These are phyloP conservation scores for Orbilia blumenaviensis DNA, from an alignment of 2,329 filamentous ascomycete species.

Conservation along the genomic window DNA sequence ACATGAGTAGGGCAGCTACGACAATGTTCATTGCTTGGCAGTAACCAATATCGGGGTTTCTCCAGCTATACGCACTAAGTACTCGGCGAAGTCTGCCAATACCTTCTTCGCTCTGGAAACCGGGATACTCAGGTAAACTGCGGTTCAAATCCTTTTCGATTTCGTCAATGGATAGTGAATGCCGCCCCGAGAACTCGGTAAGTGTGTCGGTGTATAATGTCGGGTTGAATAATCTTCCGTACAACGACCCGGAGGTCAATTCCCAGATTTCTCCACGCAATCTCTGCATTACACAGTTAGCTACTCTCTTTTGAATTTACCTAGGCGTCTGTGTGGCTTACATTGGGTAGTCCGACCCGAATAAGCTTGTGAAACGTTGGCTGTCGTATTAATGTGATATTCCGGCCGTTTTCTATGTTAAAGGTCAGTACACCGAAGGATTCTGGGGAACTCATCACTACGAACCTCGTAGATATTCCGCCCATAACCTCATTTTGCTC, in stretches of 20 bases:
- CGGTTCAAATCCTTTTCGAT: conserved; percentile 98
- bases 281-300: conserved; percentile 62
- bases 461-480: conserved; percentile 80
- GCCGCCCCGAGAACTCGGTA: conserved; percentile 80
- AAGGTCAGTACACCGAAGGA: neutral
- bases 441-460: neutral
- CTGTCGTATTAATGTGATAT: conserved; percentile 89
- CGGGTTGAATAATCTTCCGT: conserved; percentile 84
- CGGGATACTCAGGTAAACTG: conserved; percentile 94
- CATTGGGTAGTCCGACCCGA: conserved; percentile 89
- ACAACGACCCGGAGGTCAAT: conserved; percentile 88
- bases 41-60: conserved; percentile 92
- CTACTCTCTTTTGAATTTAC: neutral
- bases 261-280: conserved; percentile 96
- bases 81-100: conserved; percentile 89
- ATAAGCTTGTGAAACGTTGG: conserved; percentile 98
- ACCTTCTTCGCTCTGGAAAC: conserved; percentile 94
- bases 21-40: conserved; percentile 99
- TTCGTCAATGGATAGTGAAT: conserved; percentile 96
- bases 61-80: conserved; percentile 97
- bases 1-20: conserved; percentile 93
- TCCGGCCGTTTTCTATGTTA: conserved; percentile 83
- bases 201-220: conserved; percentile 85
- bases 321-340: conserved; percentile 29
- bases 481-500: conserved; percentile 97